Conservation (phyloP, 306 rosid genomes). For the Betula pendula region DNA sequence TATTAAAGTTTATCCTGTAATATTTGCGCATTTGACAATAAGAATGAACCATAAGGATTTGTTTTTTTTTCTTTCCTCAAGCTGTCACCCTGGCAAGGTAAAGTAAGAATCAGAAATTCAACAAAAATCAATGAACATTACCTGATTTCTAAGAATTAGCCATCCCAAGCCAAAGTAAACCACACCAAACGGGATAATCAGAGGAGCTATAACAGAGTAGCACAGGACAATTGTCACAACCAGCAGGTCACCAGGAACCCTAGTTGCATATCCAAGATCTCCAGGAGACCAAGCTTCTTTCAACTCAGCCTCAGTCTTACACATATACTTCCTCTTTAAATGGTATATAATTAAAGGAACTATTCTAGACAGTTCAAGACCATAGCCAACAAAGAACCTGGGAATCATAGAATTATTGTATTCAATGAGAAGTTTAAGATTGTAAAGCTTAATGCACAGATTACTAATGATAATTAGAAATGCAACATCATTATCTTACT, state of each 20-base stretch:
- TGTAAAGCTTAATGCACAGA: neutral
- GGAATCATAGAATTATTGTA: constrained; percentile 11
- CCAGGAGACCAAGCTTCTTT: constrained; percentile 91
- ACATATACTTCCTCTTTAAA: constrained; percentile 77
- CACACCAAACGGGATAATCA: constrained; percentile 81
- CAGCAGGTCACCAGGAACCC: constrained; percentile 85
- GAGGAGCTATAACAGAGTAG: constrained; percentile 86
- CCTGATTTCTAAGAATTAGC: constrained; percentile 96
- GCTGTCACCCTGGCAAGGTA: no score
- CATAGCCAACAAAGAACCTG: constrained; percentile 94
- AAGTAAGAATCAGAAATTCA: neutral
- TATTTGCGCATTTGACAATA: no score
- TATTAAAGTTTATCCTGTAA: no score
- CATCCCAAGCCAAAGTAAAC: constrained; percentile 83
- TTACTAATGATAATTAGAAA: neutral
- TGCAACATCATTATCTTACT: constrained; percentile 52
- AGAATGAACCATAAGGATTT: no score
- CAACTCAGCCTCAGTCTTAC: constrained; percentile 85
- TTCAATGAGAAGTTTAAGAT: constrained; percentile 16
- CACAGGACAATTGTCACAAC: constrained; percentile 72
- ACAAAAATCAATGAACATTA: constrained; percentile 29
- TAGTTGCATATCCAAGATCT: constrained; percentile 78
- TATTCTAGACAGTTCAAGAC: constrained; percentile 84
- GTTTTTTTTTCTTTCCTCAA: no score
- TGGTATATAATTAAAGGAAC: constrained; percentile 90